Evolutionary conservation across 352 stramenopile species (phyloP), one percentile per base, ranked within the genome.

Genomic region (Globisporangium acanthophoron): DNA sequence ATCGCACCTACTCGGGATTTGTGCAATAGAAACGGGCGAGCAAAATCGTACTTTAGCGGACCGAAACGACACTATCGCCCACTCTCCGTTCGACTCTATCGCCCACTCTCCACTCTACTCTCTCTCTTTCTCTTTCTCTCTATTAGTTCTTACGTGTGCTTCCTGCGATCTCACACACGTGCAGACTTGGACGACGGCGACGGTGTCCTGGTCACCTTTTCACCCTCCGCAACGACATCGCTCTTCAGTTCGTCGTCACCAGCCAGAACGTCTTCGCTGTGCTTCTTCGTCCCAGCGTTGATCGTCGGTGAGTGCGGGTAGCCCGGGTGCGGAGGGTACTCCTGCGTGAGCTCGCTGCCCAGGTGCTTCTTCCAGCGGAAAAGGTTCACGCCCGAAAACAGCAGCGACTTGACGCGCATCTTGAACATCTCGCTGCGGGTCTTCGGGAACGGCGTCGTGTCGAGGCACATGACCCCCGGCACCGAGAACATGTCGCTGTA

Each of bases 401-500:
- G 21, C 41, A 91, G 73, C 47, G 80, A 88, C 71, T 94, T 91
- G 61, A 85, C 54, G 58, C 82, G 79, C 65, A 90, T 80, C 63
- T 94, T 90, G 55, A 73, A 67, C 12, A 67, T 65, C 53, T 87
- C 80, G 55, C 73, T 85, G 40, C 70, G 74, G n/a, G 76, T 91
- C 62, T 78, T 87, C 5, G 84, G 84, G 66, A 94, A 88, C 43
- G 84, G 80, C 54, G 81, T 91, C 53, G 83, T 92, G 64, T 94
- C 84, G 16, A 94, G 68, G 56, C 84, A 94, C 20, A 94, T 71
- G 11, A 92, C 81, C 29, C 84, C 84, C 0, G 84, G 84, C 5
- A 94, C 65, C 13, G 80, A 83, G 57, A 94, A 91, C 84, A 92
- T 94, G 64, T 94, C 84, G 55, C 81, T 92, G 59, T 86, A 94